phyloP scores from a whole-genome alignment of 2,329 filamentous ascomycete genomes.

The Dactylonectria macrodidyma region DNA sequence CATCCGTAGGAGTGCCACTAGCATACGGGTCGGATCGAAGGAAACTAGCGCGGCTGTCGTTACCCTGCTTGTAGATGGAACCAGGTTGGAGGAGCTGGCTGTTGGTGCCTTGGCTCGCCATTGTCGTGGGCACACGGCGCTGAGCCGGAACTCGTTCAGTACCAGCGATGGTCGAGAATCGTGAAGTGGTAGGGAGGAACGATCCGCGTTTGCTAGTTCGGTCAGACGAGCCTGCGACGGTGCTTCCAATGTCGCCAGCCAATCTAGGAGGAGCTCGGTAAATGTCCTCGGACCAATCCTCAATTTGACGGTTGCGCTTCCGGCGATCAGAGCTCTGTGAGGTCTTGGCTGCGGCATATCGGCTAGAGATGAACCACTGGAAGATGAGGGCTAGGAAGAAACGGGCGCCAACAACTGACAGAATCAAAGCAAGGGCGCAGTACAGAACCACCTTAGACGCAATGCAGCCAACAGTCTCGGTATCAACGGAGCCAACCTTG shows the following conservation, averaged over 20 bases:
- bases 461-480: slow-evolving; percentile 96
- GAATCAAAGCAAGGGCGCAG: slow-evolving; percentile 90
- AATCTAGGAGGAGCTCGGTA: slow-evolving; percentile 91
- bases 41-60: slow-evolving; percentile 76
- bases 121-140: slow-evolving; percentile 82
- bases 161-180: slow-evolving; percentile 93
- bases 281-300: slow-evolving; percentile 98
- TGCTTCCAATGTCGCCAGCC: slow-evolving; percentile 80
- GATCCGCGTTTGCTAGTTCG: slow-evolving; percentile 85
- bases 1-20: slow-evolving; percentile 72
- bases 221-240: slow-evolving; percentile 72
- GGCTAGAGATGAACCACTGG: slow-evolving; percentile 94
- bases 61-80: slow-evolving; percentile 79
- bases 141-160: slow-evolving; percentile 71
- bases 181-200: slow-evolving; percentile 93
- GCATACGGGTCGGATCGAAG: slow-evolving; percentile 72
- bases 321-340: slow-evolving; percentile 86
- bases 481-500: slow-evolving; percentile 96
- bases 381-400: slow-evolving; percentile 93
- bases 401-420: slow-evolving; percentile 88
- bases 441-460: slow-evolving; percentile 98
- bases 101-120: slow-evolving; percentile 89
- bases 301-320: slow-evolving; percentile 91
- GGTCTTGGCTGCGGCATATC: slow-evolving; percentile 88
- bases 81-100: slow-evolving; percentile 80